A percentile compares a stretch with the other conserved stretches of the same genome.
Conservation (phyloP, 768 basidiomycete species). For the Suillus lakei region DNA sequence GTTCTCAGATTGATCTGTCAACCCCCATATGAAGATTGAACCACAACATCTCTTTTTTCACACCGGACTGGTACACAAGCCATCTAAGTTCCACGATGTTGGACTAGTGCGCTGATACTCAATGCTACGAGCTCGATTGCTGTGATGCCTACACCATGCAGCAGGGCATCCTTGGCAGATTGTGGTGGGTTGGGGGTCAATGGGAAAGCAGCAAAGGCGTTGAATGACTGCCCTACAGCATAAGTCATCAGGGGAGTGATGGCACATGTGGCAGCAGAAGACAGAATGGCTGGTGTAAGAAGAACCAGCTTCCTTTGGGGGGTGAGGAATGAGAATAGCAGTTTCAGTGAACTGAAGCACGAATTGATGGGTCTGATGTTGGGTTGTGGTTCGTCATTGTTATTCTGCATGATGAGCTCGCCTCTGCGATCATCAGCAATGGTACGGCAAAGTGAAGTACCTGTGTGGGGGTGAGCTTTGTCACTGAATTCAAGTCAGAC, state of each 20-base stretch:
- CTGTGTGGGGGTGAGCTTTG: too few species aligned
- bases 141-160: conserved; percentile 60
- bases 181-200: conserved; percentile 43
- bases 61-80: too few species aligned
- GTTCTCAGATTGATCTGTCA: too few species aligned
- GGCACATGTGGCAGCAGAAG: conserved; percentile 68
- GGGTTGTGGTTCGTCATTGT: conserved; percentile 37
- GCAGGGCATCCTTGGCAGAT: conserved; percentile 51
- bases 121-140: conserved; percentile 71
- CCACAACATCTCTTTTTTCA: too few species aligned
- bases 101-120: conserved; percentile 64
- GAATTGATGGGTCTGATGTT: conserved; percentile 24
- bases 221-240: conserved; percentile 78
- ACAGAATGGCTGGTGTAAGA: conserved; percentile 64
- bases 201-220: conserved; percentile 68
- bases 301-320: conserved; percentile 57
- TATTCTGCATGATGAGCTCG: conserved; percentile 31
- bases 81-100: too few species aligned
- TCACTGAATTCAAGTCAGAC: too few species aligned
- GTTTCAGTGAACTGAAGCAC: conserved; percentile 31
- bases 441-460: too few species aligned
- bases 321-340: conserved; percentile 71
- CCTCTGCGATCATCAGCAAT: conserved; percentile 1
- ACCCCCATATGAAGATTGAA: too few species aligned
- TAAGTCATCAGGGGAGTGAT: conserved; percentile 88